These are phyloP conservation scores for Xylariales sp. DNA, from an alignment of 2,329 filamentous ascomycete genomes.

Conservation along the genomic window DNA sequence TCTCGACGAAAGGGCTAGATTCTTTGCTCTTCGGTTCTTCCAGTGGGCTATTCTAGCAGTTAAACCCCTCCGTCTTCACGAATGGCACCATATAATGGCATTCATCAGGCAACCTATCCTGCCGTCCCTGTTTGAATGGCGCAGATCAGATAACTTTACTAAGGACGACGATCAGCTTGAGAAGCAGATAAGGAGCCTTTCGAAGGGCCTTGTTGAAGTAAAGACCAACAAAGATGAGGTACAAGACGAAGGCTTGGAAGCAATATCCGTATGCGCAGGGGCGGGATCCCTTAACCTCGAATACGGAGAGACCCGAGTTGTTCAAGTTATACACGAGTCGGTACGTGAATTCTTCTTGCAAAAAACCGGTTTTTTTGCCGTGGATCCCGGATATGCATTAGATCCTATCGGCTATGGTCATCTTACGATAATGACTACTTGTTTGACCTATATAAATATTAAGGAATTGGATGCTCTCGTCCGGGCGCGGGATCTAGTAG, in stretches of 20 bases:
- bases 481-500: not conserved
- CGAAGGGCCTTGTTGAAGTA: slow-evolving; percentile 14
- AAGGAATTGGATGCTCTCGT: slow-evolving; percentile 6
- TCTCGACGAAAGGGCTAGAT: not conserved
- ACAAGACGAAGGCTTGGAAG: slow-evolving; percentile 1
- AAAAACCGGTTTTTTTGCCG: not conserved
- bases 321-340: slow-evolving; percentile 13
- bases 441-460: not conserved
- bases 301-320: not conserved
- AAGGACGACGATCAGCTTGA: slow-evolving; percentile 2
- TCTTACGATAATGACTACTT: not conserved
- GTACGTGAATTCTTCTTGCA: slow-evolving; percentile 5
- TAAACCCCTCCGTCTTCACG: slow-evolving; percentile 2
- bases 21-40: not conserved
- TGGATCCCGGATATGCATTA: not conserved
- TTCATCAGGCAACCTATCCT: not conserved
- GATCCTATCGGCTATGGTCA: not conserved
- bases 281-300: slow-evolving; percentile 11
- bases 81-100: slow-evolving; percentile 18
- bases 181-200: slow-evolving; percentile 7
- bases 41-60: slow-evolving; percentile 15
- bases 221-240: not conserved
- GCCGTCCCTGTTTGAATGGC: not conserved
- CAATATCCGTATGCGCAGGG: slow-evolving; percentile 4
- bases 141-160: not conserved